Base-by-base conservation (phyloP, 768 basidiomycete genomes). In the Boletus patriciae region DNA sequence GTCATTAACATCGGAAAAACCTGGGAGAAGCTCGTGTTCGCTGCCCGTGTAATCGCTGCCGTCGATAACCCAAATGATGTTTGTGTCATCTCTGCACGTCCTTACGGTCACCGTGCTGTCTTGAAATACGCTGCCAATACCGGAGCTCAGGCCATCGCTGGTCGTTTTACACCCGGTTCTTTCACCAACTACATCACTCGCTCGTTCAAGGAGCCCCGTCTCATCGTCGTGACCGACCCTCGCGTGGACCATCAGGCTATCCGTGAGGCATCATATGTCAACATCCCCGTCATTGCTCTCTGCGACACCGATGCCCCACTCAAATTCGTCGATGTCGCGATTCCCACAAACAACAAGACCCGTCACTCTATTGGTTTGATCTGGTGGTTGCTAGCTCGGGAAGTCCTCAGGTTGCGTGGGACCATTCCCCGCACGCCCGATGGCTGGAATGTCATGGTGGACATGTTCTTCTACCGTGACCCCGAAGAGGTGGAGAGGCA, bases 101-200 rank as follows among this genome's bases (percentile, higher is more conserved):
- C 94, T 47, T 99, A 98, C 79, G 97, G 97, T 61, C 97, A 99
- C 81, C 94, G 97, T 74, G 97, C 93, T 52, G 97, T 99, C 76
- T 87, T 99, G 78, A 99, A 99, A 81, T 98, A 84, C 76, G 96
- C 94, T 58, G 86, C 93, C 73, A 94, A 95, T 83, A 98, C 95
- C 60, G 97, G 97, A 63, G 97, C 96, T 46, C 92, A 96, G 75
- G 93, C 97, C 60, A 98, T 99, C 72, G 97, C 97, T 57, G 97
- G 97, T 69, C 93, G 97, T 69, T 98, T 99, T 82, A 98, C 96
- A 62, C 96, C 96, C 68, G 96, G 96, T 82, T 90, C 86, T 65
- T 97, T 98, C 81, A 98, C 97, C 73, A 99, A 99, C 82, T 98
- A 98, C 83, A 96, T 96, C 83, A 97, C 94, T 66, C 93, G 92